Percentiles rank a stretch among this genome's conserved stretches.
These are phyloP conservation scores for Pisolithus tinctorius DNA, from an alignment of 768 basidiomycete species.

Conservation along the genomic window DNA sequence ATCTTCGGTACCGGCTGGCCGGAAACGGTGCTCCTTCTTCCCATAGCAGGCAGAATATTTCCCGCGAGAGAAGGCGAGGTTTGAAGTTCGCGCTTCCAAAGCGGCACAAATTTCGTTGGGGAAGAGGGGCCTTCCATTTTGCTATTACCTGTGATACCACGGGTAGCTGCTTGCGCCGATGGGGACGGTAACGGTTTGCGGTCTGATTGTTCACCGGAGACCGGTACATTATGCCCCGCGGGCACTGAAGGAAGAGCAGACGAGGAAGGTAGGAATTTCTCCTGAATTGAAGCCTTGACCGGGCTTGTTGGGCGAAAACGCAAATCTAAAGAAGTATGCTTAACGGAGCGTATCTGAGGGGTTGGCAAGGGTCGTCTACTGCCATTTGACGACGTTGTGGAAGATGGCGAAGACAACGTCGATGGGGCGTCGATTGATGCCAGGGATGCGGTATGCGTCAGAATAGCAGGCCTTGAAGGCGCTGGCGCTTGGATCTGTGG, in stretches of 20 bases:
- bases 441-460: conserved; percentile 17
- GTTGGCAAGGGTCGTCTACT: conserved; percentile 8
- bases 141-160: not conserved
- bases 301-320: conserved; percentile 14
- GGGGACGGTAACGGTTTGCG: not conserved
- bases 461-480: conserved; percentile 25
- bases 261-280: conserved; percentile 1
- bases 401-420: conserved; percentile 9
- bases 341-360: conserved; percentile 5
- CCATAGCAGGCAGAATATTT: conserved; percentile 11
- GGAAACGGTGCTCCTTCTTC: conserved; percentile 24
- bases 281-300: conserved; percentile 9
- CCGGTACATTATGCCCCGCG: not conserved
- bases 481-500: conserved; percentile 24
- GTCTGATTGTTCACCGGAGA: not conserved
- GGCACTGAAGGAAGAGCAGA: not conserved
- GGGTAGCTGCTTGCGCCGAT: not conserved
- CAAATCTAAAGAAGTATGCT: conserved; percentile 22
- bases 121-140: conserved; percentile 3
- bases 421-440: conserved; percentile 6
- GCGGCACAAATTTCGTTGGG: conserved; percentile 32
- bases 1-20: not conserved
- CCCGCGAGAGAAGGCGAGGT: conserved; percentile 19
- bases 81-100: conserved; percentile 35
- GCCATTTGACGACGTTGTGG: conserved; percentile 7